phyloP scores from a whole-genome alignment of 805 yeast genomes.

The Candida anglica region DNA sequence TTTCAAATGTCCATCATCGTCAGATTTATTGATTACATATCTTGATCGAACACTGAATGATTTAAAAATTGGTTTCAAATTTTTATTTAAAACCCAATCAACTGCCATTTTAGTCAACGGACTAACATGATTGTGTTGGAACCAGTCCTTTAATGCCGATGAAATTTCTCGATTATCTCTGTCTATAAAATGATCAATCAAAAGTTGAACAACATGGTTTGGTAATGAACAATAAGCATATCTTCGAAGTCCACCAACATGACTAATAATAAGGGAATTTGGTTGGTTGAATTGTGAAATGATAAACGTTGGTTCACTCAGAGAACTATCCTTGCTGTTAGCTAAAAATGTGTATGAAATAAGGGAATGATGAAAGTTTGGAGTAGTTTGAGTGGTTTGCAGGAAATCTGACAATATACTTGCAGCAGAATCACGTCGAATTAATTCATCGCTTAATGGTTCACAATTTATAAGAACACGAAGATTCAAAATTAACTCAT shows the following conservation, averaged over 20 bases:
- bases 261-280: constrained; percentile 28
- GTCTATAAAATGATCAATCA: constrained; percentile 10
- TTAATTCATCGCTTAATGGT: constrained; percentile 9
- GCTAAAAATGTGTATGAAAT: constrained; percentile 21
- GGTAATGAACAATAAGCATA: constrained; percentile 36
- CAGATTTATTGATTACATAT: constrained; percentile 23
- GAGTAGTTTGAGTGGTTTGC: not conserved
- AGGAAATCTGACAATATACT: constrained; percentile 2
- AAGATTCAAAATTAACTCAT: constrained; percentile 30
- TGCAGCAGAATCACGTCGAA: constrained; percentile 1
- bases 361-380: constrained; percentile 5
- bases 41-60: constrained; percentile 24
- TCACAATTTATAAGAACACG: constrained; percentile 31
- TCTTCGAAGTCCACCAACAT: constrained; percentile 39
- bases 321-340: constrained; percentile 10
- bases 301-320: constrained; percentile 26
- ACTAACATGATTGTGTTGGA: constrained; percentile 10
- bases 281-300: constrained; percentile 22
- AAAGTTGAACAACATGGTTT: constrained; percentile 18
- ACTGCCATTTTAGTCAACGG: constrained; percentile 26
- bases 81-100: constrained; percentile 22
- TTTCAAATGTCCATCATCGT: constrained; percentile 7
- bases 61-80: constrained; percentile 25
- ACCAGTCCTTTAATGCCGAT: constrained; percentile 13
- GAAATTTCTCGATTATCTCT: constrained; percentile 8